A percentile compares a stretch with the other conserved stretches of the same genome.
These are phyloP conservation scores for Lolium rigidum DNA, from an alignment of 176 grass and related monocot species.

Conservation along the genomic window DNA sequence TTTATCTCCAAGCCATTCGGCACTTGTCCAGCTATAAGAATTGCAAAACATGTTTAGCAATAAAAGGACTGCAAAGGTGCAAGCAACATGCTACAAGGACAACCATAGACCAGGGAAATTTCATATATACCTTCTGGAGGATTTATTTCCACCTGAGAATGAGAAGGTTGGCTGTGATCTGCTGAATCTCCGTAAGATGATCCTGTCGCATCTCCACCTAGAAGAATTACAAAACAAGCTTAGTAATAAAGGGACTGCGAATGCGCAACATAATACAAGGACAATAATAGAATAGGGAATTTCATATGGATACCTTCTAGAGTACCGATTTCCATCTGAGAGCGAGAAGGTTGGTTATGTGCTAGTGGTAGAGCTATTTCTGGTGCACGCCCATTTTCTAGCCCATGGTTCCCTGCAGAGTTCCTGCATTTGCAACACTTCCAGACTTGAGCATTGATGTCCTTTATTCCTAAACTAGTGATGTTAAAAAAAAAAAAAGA, in stretches of 20 bases:
- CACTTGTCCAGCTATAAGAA: slow-evolving; percentile 17
- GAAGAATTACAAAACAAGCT: slow-evolving; percentile 29
- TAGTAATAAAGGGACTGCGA: slow-evolving; percentile 1
- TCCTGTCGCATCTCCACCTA: background rate
- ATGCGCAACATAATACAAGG: slow-evolving; percentile 11
- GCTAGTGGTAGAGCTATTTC: no score
- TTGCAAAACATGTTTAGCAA: slow-evolving; percentile 21
- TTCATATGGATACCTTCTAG: no score
- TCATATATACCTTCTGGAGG: background rate
- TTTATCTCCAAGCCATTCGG: background rate
- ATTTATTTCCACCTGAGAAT: background rate
- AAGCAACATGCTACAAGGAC: slow-evolving; percentile 13
- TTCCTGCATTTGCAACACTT: slow-evolving; percentile 32
- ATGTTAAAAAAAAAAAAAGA: background rate
- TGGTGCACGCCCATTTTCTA: background rate
- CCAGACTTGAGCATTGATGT: background rate
- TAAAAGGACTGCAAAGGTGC: slow-evolving; percentile 6
- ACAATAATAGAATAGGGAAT: background rate
- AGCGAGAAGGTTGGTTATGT: no score
- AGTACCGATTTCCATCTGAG: no score
- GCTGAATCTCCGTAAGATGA: no score
- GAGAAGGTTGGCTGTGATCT: background rate
- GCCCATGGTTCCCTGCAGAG: background rate
- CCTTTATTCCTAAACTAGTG: slow-evolving; percentile 20
- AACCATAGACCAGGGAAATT: no score